A percentile compares a stretch with the other conserved stretches of the same genome.
phyloP scores from a whole-genome alignment of 2,329 filamentous ascomycete species.

The Cladosporium sp. region DNA sequence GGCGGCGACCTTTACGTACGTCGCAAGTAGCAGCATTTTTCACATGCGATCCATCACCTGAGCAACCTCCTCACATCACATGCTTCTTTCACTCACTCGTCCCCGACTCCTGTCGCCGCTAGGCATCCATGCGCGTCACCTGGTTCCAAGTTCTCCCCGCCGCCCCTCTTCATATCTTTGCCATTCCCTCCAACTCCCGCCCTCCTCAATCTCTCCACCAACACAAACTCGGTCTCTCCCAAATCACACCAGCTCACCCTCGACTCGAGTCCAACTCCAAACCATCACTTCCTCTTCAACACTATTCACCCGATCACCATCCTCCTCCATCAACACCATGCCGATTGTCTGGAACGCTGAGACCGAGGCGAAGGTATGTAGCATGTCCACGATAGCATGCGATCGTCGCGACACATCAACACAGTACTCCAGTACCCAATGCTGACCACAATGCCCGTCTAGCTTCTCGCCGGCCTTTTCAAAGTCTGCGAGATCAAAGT shows the following conservation, averaged over 20 bases:
- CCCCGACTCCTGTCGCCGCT: not conserved
- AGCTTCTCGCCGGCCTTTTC: constrained; percentile 33
- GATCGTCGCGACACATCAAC: not conserved
- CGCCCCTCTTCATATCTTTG: not conserved
- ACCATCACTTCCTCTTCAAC: not conserved
- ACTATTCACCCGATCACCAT: not conserved
- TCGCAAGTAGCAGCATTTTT: not conserved
- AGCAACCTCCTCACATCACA: not conserved
- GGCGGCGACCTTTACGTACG: not conserved
- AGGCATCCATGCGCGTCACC: constrained; percentile 1
- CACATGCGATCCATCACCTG: not conserved
- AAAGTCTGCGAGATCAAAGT: constrained; percentile 35
- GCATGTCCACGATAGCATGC: not conserved
- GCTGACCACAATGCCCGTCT: constrained; percentile 12
- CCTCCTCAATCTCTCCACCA: not conserved
- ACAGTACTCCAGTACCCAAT: not conserved
- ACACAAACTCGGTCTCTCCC: not conserved
- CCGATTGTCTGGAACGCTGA: constrained; percentile 35
- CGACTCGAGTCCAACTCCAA: not conserved
- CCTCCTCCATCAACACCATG: constrained; percentile 26
- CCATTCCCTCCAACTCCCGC: not conserved
- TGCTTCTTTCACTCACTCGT: not conserved
- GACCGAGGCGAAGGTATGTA: constrained; percentile 29
- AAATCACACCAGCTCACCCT: not conserved
- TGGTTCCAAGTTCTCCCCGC: not conserved